phyloP scores from a whole-genome alignment of 1,284 basidiomycete species.

The Cryptococcus sp. region DNA sequence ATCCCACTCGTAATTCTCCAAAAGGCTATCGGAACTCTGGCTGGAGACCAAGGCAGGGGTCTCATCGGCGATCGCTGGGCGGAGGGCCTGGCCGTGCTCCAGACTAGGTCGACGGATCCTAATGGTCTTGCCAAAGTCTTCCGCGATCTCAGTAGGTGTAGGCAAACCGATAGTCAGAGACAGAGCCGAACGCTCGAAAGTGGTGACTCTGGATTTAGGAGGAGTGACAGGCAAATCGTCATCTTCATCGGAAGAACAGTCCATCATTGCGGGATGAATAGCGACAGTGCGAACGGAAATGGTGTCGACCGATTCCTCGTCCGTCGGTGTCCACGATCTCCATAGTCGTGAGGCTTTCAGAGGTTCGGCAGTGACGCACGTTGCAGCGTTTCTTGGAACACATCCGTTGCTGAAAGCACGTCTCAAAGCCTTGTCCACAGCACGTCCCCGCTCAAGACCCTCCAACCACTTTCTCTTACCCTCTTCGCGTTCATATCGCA shows the following conservation, averaged over 20 bases:
- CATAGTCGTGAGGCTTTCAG: conserved; percentile 30
- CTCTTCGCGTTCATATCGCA: conserved; percentile 49
- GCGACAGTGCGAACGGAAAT: not conserved
- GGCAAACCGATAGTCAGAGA: not conserved
- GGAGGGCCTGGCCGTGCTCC: not conserved
- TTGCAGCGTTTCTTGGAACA: conserved; percentile 6
- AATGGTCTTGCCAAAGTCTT: not conserved
- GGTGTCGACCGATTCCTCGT: conserved; percentile 20
- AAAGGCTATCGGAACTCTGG: not conserved
- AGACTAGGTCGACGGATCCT: conserved; percentile 1
- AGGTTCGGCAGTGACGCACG: conserved; percentile 19
- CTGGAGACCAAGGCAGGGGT: not conserved
- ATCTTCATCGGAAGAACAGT: conserved; percentile 16
- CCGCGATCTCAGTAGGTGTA: not conserved
- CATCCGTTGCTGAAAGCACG: conserved; percentile 44
- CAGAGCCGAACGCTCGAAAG: not conserved
- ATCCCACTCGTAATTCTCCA: conserved; percentile 1
- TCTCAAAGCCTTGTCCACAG: conserved; percentile 43
- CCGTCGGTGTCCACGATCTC: conserved; percentile 31
- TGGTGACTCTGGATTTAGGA: not conserved
- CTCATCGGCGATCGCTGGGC: not conserved
- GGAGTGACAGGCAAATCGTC: conserved; percentile 4
- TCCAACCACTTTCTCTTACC: conserved; percentile 50
- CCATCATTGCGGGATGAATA: conserved; percentile 35
- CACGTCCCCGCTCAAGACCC: conserved; percentile 41